These are phyloP conservation scores for Mycosphaerelloides madeirae DNA, from an alignment of 2,329 filamentous ascomycete species.

Conservation along the genomic window DNA sequence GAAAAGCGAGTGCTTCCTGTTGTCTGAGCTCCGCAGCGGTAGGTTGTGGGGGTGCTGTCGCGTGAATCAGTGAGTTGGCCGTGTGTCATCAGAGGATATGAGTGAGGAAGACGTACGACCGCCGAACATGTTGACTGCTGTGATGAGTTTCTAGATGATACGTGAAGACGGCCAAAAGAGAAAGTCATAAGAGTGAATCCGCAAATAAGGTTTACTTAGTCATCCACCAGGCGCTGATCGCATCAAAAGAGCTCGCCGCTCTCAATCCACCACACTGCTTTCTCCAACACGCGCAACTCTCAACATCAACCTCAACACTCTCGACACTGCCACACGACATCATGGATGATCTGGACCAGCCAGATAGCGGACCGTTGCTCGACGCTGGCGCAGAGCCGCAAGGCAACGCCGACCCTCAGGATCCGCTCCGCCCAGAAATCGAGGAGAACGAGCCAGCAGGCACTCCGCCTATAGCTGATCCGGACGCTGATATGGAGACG, in stretches of 20 bases:
- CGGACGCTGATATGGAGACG: conserved; percentile 44
- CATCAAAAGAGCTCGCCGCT: not conserved
- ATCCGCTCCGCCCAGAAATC: conserved; percentile 43
- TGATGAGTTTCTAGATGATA: not conserved
- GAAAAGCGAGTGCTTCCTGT: conserved; percentile 63
- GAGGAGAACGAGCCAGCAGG: conserved; percentile 44
- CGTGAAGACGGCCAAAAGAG: too few relatives aligned
- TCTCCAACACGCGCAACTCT: not conserved
- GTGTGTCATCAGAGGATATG: too few relatives aligned
- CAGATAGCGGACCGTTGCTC: conserved; percentile 35
- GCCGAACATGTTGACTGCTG: conserved; percentile 23
- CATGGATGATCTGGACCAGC: conserved; percentile 42
- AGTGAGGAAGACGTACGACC: conserved; percentile 19
- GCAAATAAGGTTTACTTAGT: too few relatives aligned
- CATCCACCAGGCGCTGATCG: not conserved
- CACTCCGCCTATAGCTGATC: conserved; percentile 40
- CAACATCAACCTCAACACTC: conserved; percentile 5
- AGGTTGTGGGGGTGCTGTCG: conserved; percentile 63
- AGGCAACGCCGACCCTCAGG: conserved; percentile 43
- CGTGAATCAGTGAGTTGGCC: conserved; percentile 6
- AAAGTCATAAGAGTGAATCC: too few relatives aligned
- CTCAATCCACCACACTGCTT: not conserved
- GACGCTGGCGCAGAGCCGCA: conserved; percentile 41
- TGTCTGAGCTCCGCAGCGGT: conserved; percentile 63
- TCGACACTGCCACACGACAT: conserved; percentile 1